These are phyloP conservation scores for Aspergillus cejpii DNA, from an alignment of 2,329 filamentous ascomycete genomes.

Conservation along the genomic window DNA sequence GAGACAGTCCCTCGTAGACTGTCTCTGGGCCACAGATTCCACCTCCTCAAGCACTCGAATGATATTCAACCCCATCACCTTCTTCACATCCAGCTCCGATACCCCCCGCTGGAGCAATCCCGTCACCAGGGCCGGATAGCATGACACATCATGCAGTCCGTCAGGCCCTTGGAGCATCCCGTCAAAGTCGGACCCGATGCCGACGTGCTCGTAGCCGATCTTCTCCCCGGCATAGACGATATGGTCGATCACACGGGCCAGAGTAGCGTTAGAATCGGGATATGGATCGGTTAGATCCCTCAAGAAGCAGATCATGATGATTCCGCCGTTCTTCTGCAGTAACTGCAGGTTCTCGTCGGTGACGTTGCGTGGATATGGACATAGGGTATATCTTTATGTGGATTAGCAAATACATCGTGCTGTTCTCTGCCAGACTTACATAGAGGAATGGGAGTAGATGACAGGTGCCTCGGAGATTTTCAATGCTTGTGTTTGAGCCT, in stretches of 20 bases:
- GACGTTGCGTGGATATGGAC: background rate
- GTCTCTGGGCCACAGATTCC: background rate
- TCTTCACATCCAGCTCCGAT: background rate
- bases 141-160: constrained; percentile 53
- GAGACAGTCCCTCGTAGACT: background rate
- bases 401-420: no score
- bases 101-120: constrained; percentile 63
- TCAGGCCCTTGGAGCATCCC: constrained; percentile 12
- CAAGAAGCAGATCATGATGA: background rate
- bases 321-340: background rate
- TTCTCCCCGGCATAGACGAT: constrained; percentile 21
- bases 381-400: background rate
- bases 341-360: background rate
- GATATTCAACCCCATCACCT: background rate
- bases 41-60: background rate
- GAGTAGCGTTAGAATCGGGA: background rate
- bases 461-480: background rate
- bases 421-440: background rate
- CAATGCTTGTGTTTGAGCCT: background rate
- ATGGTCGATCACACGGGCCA: constrained; percentile 9
- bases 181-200: constrained; percentile 26
- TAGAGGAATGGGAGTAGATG: background rate
- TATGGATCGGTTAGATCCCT: no score
- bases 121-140: constrained; percentile 65
- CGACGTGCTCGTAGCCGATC: constrained; percentile 26